Percentiles rank a stretch among this genome's conserved stretches.
These are phyloP conservation scores for Medicago arabica DNA, from an alignment of 306 rosid genomes.

Conservation along the genomic window DNA sequence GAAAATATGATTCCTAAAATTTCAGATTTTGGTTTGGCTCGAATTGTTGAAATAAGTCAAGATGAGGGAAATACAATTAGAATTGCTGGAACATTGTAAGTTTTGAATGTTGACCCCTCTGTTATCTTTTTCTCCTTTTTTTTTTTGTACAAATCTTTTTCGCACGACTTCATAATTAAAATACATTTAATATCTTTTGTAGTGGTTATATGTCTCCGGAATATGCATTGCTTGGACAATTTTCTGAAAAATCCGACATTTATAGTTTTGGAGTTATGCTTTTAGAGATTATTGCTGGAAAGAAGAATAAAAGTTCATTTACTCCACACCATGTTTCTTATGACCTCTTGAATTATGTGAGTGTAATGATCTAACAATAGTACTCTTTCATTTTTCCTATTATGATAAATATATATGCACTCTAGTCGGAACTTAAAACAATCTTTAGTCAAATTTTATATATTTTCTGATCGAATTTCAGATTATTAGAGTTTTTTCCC, in stretches of 20 bases:
- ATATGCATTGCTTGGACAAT: constrained; percentile 46
- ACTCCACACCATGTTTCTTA: constrained; percentile 1
- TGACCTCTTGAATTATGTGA: constrained; percentile 40
- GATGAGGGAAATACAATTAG: neutral
- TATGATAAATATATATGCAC: neutral
- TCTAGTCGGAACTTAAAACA: no score
- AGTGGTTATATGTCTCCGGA: constrained; percentile 54
- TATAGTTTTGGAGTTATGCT: constrained; percentile 50
- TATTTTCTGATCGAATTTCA: neutral
- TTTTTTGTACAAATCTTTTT: no score
- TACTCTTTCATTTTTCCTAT: neutral
- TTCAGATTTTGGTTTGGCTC: constrained; percentile 1
- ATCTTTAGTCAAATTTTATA: no score
- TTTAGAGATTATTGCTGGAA: constrained; percentile 47
- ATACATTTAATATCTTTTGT: neutral
- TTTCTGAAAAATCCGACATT: constrained; percentile 45
- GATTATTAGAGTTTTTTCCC: no score
- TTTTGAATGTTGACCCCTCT: neutral
- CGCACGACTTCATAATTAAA: neutral
- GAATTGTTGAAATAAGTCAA: constrained; percentile 8
- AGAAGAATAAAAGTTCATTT: constrained; percentile 29
- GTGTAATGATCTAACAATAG: neutral
- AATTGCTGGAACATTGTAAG: neutral
- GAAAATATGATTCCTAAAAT: constrained; percentile 5
- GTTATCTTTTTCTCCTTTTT: no score